Conservation (phyloP, 164 flowering plant genomes). For the Kingdonia uniflora region DNA sequence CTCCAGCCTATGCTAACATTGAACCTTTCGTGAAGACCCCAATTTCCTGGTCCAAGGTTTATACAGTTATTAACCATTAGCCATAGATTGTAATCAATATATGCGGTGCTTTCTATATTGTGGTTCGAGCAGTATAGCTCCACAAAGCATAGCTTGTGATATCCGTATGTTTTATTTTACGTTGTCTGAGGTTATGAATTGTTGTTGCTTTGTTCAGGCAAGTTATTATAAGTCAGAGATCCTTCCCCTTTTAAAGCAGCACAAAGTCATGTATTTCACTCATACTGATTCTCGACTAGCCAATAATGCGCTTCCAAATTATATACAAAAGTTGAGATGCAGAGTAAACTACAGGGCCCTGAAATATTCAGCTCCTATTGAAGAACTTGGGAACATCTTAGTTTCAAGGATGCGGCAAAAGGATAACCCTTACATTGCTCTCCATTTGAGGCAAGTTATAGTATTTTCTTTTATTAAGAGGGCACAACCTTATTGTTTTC, state of each 20-base stretch:
- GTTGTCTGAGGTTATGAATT: too few relatives aligned
- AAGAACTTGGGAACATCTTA: slow-evolving; percentile 71
- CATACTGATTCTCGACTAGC: slow-evolving; percentile 95
- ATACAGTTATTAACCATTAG: not conserved
- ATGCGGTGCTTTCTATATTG: too few relatives aligned
- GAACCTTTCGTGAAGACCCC: slow-evolving; percentile 85
- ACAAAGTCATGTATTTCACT: slow-evolving; percentile 85
- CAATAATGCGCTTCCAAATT: slow-evolving; percentile 65
- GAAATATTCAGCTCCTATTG: slow-evolving; percentile 76
- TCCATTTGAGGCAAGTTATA: slow-evolving; percentile 71
- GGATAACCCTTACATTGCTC: slow-evolving; percentile 76
- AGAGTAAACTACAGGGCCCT: slow-evolving; percentile 82
- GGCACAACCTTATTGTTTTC: too few relatives aligned
- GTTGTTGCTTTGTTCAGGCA: too few relatives aligned
- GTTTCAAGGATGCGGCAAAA: slow-evolving; percentile 64
- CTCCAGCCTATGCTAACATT: slow-evolving; percentile 43
- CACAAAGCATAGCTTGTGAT: not conserved
- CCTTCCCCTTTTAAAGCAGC: slow-evolving; percentile 79
- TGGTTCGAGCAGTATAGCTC: too few relatives aligned
- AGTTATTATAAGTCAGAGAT: slow-evolving; percentile 73
- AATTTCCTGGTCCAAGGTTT: slow-evolving; percentile 97
- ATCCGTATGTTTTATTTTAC: slow-evolving; percentile 1
- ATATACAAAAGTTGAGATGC: slow-evolving; percentile 88
- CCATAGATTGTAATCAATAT: not conserved
- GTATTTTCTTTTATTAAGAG: too few relatives aligned